These are phyloP conservation scores for Fusarium xyrophilum DNA, from an alignment of 2,329 filamentous ascomycete genomes.

Conservation along the genomic window DNA sequence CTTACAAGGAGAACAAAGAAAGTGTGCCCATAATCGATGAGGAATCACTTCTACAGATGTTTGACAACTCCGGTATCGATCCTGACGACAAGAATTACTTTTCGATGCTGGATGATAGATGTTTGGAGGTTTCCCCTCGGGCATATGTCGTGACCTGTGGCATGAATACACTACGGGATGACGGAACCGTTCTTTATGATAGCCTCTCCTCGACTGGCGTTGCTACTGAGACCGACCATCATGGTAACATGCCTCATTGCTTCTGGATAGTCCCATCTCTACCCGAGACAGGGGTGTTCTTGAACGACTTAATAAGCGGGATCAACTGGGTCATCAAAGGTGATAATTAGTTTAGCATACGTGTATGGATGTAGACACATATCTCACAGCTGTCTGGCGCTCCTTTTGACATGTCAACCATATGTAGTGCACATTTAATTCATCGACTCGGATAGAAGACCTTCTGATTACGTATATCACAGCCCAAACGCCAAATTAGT, in stretches of 20 bases:
- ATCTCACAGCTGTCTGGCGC: background rate
- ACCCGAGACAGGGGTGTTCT: background rate
- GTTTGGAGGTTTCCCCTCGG: background rate
- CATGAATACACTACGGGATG: background rate
- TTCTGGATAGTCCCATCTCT: background rate
- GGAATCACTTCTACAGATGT: background rate
- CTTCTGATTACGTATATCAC: background rate
- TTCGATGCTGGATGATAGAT: background rate
- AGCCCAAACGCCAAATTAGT: background rate
- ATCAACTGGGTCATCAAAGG: background rate
- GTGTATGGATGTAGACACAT: rapidly evolving
- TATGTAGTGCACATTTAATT: background rate
- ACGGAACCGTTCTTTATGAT: rapidly evolving
- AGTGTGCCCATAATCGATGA: background rate
- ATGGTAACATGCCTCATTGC: background rate
- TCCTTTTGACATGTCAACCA: background rate
- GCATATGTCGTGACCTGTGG: background rate
- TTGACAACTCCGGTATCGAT: rapidly evolving
- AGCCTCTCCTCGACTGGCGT: background rate
- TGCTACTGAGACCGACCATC: background rate
- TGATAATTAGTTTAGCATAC: background rate
- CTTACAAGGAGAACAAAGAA: background rate
- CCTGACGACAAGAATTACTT: background rate
- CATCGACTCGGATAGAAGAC: background rate
- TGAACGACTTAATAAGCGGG: background rate